These are phyloP conservation scores for Solanum acaule DNA, from an alignment of 257 asterid species.

Conservation along the genomic window DNA sequence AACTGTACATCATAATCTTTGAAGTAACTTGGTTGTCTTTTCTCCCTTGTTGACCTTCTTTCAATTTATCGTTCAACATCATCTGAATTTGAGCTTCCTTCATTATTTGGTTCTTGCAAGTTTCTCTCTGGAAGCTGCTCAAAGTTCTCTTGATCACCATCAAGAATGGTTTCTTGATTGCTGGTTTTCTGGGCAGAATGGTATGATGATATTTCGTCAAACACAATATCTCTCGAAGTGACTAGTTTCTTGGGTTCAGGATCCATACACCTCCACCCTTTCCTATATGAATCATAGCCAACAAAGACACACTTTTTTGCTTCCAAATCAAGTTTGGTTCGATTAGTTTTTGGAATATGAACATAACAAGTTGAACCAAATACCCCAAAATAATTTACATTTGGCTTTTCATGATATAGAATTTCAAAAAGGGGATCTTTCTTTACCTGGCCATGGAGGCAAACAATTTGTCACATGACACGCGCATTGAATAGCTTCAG, in stretches of 20 bases:
- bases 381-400: too few relatives aligned
- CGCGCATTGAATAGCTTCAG: not conserved
- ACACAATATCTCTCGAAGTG: not conserved
- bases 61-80: not conserved
- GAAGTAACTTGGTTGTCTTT: not conserved
- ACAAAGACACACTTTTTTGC: not conserved
- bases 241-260: not conserved
- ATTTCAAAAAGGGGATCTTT: not conserved
- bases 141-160: not conserved
- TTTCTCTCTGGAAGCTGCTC: not conserved
- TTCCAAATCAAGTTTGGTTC: not conserved
- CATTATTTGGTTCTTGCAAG: too few relatives aligned
- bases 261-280: not conserved
- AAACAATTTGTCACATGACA: not conserved
- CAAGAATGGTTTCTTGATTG: not conserved
- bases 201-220: not conserved
- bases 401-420: not conserved
- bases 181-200: not conserved
- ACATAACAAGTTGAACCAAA: not conserved
- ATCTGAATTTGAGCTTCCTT: not conserved
- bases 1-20: not conserved
- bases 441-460: not conserved
- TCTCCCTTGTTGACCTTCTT: not conserved
- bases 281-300: too few relatives aligned
- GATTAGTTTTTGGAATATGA: not conserved